phyloP scores from a whole-genome alignment of 495 filamentous ascomycete genomes.

The Rusavskia elegans region DNA sequence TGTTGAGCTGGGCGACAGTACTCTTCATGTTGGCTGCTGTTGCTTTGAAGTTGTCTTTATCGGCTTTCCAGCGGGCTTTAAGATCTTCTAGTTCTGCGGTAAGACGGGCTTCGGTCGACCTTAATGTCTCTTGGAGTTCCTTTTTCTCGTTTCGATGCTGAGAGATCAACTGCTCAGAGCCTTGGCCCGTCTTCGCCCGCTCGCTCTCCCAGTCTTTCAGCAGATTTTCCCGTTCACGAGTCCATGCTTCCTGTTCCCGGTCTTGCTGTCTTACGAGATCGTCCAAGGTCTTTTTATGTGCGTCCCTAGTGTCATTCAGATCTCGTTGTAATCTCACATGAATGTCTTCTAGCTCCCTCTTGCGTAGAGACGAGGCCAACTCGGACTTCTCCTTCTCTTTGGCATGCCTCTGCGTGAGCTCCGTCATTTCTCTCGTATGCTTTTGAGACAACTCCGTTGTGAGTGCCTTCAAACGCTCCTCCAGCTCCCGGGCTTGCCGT shows the following conservation, averaged over 20 bases:
- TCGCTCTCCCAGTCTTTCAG: constrained; percentile 8
- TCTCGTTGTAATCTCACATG: constrained; percentile 3
- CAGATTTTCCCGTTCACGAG: constrained; percentile 7
- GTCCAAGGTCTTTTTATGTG: constrained; percentile 9
- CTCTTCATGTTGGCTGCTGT: constrained; percentile 32
- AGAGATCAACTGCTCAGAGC: constrained; percentile 15
- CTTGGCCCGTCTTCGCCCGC: constrained; percentile 6
- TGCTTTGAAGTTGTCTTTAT: constrained; percentile 32
- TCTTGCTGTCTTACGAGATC: constrained; percentile 3
- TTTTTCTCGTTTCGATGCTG: constrained; percentile 14
- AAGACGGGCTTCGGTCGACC: constrained; percentile 18
- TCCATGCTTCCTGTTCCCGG: constrained; percentile 10
- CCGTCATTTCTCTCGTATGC: neutral
- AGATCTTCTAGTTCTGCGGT: constrained; percentile 31
- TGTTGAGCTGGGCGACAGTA: constrained; percentile 34
- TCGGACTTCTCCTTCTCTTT: neutral
- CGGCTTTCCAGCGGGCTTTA: constrained; percentile 28
- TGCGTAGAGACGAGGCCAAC: constrained; percentile 3
- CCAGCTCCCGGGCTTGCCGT: neutral
- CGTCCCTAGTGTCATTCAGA: constrained; percentile 3
- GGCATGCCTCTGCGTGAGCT: neutral
- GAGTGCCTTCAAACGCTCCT: neutral
- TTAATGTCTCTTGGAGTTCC: constrained; percentile 12
- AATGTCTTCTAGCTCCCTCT: constrained; percentile 9
- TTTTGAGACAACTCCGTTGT: neutral